Evolutionary conservation across 2,329 filamentous ascomycete genomes (phyloP).

Genomic region (Trichoderma gracile): DNA sequence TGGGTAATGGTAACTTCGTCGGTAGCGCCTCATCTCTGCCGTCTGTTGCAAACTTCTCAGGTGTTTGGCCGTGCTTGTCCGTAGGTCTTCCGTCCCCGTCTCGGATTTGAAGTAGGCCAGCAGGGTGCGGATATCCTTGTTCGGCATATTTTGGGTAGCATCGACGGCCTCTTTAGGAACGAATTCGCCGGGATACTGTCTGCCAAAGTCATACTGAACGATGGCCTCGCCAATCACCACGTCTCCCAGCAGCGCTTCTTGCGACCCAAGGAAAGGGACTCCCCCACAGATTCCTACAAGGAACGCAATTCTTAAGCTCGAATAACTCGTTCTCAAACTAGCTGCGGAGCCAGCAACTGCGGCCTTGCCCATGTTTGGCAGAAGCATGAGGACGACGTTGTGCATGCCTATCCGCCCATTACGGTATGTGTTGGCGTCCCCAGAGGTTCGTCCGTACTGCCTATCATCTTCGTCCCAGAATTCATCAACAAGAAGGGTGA

Average conservation of each 20-base stretch:
- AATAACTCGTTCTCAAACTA: slow-evolving; percentile 27
- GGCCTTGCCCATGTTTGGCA: slow-evolving; percentile 31
- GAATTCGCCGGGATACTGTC: slow-evolving; percentile 31
- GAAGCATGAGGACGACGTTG: slow-evolving; percentile 32
- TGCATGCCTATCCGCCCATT: slow-evolving; percentile 30
- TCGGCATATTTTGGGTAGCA: slow-evolving; percentile 29
- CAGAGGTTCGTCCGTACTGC: slow-evolving; percentile 31
- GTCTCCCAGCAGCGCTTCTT: slow-evolving; percentile 33
- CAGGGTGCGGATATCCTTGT: slow-evolving; percentile 30
- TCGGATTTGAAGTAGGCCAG: slow-evolving; percentile 31
- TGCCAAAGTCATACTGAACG: slow-evolving; percentile 37
- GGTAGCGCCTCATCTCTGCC: background rate
- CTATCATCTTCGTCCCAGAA: slow-evolving; percentile 27
- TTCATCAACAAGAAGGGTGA: slow-evolving; percentile 27
- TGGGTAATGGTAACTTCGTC: background rate
- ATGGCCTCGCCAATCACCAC: slow-evolving; percentile 35
- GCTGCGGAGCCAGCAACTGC: slow-evolving; percentile 22
- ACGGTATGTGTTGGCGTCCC: slow-evolving; percentile 37
- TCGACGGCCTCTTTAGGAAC: slow-evolving; percentile 29
- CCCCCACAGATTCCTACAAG: slow-evolving; percentile 31
- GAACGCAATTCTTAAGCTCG: slow-evolving; percentile 26
- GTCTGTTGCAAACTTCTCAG: slow-evolving; percentile 18
- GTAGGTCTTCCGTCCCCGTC: background rate
- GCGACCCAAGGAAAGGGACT: slow-evolving; percentile 23
- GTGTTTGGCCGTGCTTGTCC: background rate